A percentile compares a stretch with the other conserved stretches of the same genome.
Conservation (phyloP, 208 protist genomes). For the Trypanosoma melophagium region DNA sequence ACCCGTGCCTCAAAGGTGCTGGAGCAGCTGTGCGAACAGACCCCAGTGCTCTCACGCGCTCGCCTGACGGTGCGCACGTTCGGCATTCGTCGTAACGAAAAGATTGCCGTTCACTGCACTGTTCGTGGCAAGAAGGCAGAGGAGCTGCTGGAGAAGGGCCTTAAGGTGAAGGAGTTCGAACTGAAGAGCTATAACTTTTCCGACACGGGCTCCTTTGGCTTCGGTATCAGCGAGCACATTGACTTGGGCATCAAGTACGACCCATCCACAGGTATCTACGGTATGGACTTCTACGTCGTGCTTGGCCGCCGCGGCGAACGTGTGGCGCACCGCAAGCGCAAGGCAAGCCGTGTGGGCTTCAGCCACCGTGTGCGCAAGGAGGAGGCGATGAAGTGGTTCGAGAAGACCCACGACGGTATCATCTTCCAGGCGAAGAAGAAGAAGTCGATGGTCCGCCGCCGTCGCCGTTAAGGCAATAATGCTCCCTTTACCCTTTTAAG, state of each 20-base stretch:
- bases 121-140: conserved; percentile 99
- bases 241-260: conserved; percentile 99
- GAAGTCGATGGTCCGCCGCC: conserved; percentile 98
- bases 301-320: conserved; percentile 96
- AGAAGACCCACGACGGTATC: conserved; percentile 98
- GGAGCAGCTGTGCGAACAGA: conserved; percentile 98
- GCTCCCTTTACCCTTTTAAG: no score
- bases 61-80: conserved; percentile 99
- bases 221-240: conserved; percentile 99
- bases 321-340: conserved; percentile 93
- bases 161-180: conserved; percentile 99
- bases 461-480: conserved; percentile 52
- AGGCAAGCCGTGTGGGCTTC: conserved; percentile 85
- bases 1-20: conserved; percentile 99
- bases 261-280: conserved; percentile 99
- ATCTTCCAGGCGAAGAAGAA: conserved; percentile 95
- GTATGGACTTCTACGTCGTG: conserved; percentile 98
- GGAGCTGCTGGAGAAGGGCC: conserved; percentile 98
- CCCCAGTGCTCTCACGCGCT: conserved; percentile 96
- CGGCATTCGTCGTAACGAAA: conserved; percentile 99
- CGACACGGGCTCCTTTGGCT: conserved; percentile 98
- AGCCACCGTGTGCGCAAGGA: conserved; percentile 95
- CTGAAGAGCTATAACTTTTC: conserved; percentile 96
- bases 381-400: conserved; percentile 99
- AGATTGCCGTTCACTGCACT: conserved; percentile 99